These are phyloP conservation scores for Cordyceps tenuipes DNA, from an alignment of 2,329 filamentous ascomycete genomes.

Conservation along the genomic window DNA sequence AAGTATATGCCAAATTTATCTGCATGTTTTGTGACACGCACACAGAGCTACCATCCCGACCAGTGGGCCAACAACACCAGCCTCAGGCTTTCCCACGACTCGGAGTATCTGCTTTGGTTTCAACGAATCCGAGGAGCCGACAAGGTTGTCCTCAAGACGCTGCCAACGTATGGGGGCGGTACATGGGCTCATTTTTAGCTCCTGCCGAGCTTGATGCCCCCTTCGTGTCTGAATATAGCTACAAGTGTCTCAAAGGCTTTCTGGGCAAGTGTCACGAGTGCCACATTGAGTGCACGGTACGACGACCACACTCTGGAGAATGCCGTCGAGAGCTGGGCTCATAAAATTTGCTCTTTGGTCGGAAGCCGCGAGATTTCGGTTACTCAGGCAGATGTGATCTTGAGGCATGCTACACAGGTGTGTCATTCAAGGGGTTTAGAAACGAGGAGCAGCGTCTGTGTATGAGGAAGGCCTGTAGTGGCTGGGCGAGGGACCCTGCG, in stretches of 20 bases:
- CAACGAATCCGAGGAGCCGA: conserved; percentile 18
- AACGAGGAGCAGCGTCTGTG: conserved; percentile 30
- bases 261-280: conserved; percentile 31
- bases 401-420: no score
- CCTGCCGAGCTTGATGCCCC: conserved; percentile 37
- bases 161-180: conserved; percentile 29
- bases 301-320: conserved; percentile 25
- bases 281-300: conserved; percentile 41
- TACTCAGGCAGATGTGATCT: conserved; percentile 25
- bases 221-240: conserved; percentile 37
- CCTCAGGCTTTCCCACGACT: conserved; percentile 13
- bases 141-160: conserved; percentile 20
- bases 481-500: conserved; percentile 29
- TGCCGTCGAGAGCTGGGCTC: conserved; percentile 35
- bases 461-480: conserved; percentile 34
- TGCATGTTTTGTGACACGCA: conserved; percentile 19
- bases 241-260: conserved; percentile 36
- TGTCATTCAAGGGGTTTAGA: conserved; percentile 24
- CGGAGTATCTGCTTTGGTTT: conserved; percentile 19
- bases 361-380: conserved; percentile 33
- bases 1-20: conserved; percentile 14
- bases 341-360: conserved; percentile 27
- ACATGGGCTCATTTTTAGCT: conserved; percentile 30
- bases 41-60: conserved; percentile 7
- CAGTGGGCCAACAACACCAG: conserved; percentile 14